phyloP scores from a whole-genome alignment of 1,284 basidiomycete genomes.

The Cryptococcus hybrid region DNA sequence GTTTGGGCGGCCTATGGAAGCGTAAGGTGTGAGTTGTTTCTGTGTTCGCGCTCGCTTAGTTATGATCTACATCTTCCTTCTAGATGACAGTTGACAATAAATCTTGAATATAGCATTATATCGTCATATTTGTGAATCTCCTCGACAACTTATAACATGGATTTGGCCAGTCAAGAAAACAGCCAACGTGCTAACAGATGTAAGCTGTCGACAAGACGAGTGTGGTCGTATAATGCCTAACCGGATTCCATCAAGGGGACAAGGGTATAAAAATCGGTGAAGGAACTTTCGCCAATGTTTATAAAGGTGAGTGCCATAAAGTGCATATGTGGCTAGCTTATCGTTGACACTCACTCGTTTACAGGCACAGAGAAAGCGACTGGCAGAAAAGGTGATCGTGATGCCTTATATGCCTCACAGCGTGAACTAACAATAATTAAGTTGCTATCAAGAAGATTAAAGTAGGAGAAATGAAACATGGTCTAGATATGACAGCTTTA shows the following conservation, averaged over 20 bases:
- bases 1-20: too few species aligned
- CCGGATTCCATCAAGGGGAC: conserved; percentile 29
- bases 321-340: neutral
- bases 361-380: conserved; percentile 37
- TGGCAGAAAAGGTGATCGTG: conserved; percentile 19
- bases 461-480: conserved; percentile 94
- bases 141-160: conserved; percentile 22
- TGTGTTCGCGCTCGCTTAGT: too few species aligned
- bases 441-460: conserved; percentile 99
- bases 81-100: too few species aligned
- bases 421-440: conserved; percentile 54
- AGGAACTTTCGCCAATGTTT: conserved; percentile 97
- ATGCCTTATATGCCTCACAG: too few species aligned
- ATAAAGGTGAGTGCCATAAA: conserved; percentile 62
- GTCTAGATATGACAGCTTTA: conserved; percentile 97
- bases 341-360: neutral
- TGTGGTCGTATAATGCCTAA: conserved; percentile 2
- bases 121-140: too few species aligned
- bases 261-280: conserved; percentile 91
- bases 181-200: conserved; percentile 34
- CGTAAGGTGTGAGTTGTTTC: too few species aligned
- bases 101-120: too few species aligned
- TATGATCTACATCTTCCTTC: too few species aligned
- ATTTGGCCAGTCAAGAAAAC: conserved; percentile 44
- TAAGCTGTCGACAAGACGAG: conserved; percentile 10